A percentile compares a stretch with the other conserved stretches of the same genome.
phyloP scores from a whole-genome alignment of 345 rosid species.

The Rhodamnia rubescens region DNA sequence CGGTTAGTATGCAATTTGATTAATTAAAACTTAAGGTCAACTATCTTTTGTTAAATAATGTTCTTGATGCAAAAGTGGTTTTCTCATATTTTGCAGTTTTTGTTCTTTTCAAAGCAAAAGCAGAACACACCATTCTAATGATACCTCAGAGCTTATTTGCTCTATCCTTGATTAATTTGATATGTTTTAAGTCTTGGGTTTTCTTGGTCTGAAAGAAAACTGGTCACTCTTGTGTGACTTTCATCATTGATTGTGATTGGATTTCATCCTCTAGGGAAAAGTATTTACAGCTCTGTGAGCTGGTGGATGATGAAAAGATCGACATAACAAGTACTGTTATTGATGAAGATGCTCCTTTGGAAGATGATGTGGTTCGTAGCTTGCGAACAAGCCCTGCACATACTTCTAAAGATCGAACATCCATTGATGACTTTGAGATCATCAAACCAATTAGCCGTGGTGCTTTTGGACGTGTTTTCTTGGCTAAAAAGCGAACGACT shows the following conservation, averaged over 20 bases:
- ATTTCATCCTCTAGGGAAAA: slow-evolving; percentile 60
- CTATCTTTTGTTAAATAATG: background rate
- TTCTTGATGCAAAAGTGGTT: background rate
- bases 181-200: background rate
- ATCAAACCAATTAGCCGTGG: slow-evolving; percentile 99
- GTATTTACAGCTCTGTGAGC: slow-evolving; percentile 91
- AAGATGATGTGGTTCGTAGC: slow-evolving; percentile 93
- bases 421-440: slow-evolving; percentile 97
- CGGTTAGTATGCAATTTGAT: background rate
- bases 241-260: background rate
- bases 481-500: slow-evolving; percentile 95
- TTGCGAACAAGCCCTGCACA: slow-evolving; percentile 92
- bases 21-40: background rate
- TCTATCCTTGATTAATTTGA: background rate
- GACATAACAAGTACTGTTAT: slow-evolving; percentile 80
- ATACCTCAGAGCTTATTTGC: background rate
- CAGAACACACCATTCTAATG: background rate
- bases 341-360: slow-evolving; percentile 94
- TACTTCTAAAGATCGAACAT: slow-evolving; percentile 81
- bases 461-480: slow-evolving; percentile 97
- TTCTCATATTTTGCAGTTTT: background rate
- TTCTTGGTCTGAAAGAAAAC: background rate
- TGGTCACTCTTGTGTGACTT: background rate
- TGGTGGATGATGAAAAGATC: slow-evolving; percentile 80
- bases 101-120: background rate